A percentile compares a stretch with the other conserved stretches of the same genome.
These are phyloP conservation scores for Boletus coccyginus DNA, from an alignment of 768 basidiomycete genomes.

Conservation along the genomic window DNA sequence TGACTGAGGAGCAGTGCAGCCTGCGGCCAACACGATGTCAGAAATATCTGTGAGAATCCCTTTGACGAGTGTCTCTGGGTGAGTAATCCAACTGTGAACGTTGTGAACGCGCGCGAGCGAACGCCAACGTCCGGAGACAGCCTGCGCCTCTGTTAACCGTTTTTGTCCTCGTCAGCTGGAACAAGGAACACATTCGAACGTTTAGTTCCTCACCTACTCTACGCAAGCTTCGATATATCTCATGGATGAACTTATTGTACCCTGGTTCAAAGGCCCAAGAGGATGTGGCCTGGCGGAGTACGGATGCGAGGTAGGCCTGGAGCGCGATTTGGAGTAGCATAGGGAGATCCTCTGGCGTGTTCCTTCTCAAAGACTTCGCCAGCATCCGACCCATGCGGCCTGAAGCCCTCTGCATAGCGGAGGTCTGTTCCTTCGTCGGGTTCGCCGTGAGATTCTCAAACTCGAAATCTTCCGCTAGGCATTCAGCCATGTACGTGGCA, in stretches of 20 bases:
- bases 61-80: not conserved
- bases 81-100: not conserved
- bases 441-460: not conserved
- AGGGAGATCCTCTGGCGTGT: not conserved
- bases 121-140: conserved; percentile 13
- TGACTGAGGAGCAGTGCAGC: conserved; percentile 3
- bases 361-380: not conserved
- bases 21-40: conserved; percentile 5
- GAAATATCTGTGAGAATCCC: conserved; percentile 1
- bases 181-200: not conserved
- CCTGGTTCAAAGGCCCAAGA: conserved; percentile 8
- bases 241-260: conserved; percentile 4
- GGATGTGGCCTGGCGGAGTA: not conserved
- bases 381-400: not conserved
- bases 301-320: conserved; percentile 7
- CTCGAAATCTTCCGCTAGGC: not conserved
- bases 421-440: not conserved
- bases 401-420: not conserved
- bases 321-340: conserved; percentile 11
- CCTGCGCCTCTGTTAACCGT: conserved; percentile 9
- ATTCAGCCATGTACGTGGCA: conserved; percentile 10
- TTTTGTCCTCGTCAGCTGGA: not conserved
- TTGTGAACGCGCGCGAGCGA: conserved; percentile 3
- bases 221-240: conserved; percentile 7
- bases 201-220: not conserved